Percentiles rank a stretch among this genome's conserved stretches.
phyloP scores from a whole-genome alignment of 768 basidiomycete genomes.

The Kwoniella bestiolae region DNA sequence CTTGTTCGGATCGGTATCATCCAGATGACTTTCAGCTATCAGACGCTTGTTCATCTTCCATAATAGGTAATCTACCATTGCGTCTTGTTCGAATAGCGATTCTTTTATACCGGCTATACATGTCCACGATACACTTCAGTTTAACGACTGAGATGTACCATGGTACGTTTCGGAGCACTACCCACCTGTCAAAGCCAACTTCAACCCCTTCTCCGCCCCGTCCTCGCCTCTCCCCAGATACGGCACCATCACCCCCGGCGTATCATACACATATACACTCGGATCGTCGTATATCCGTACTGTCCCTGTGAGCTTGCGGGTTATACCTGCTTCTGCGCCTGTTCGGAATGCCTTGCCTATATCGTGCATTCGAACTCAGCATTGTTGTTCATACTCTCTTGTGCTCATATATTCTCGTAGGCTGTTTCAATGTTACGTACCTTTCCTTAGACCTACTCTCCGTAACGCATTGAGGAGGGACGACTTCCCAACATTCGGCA shows the following conservation, averaged over 20 bases:
- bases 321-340: slow-evolving; percentile 86
- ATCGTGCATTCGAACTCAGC: slow-evolving; percentile 60
- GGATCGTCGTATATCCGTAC: slow-evolving; percentile 81
- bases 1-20: slow-evolving; percentile 41
- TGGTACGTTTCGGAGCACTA: no score
- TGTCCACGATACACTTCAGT: no score
- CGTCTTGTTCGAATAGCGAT: slow-evolving; percentile 81
- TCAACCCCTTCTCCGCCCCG: slow-evolving; percentile 89
- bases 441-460: slow-evolving; percentile 80
- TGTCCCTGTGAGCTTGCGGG: slow-evolving; percentile 83
- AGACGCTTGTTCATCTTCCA: slow-evolving; percentile 73
- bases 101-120: slow-evolving; percentile 82
- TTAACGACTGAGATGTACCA: no score
- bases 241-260: slow-evolving; percentile 95
- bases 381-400: no score
- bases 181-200: slow-evolving; percentile 87
- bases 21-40: slow-evolving; percentile 17
- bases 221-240: slow-evolving; percentile 83
- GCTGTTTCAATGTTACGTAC: no score
- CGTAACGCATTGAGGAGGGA: slow-evolving; percentile 90
- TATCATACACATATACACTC: slow-evolving; percentile 86
- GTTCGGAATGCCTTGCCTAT: slow-evolving; percentile 88
- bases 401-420: no score
- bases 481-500: slow-evolving; percentile 97
- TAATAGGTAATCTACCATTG: slow-evolving; percentile 81